Conservation (phyloP, 306 rosid species). For the Citrullus colocynthis region DNA sequence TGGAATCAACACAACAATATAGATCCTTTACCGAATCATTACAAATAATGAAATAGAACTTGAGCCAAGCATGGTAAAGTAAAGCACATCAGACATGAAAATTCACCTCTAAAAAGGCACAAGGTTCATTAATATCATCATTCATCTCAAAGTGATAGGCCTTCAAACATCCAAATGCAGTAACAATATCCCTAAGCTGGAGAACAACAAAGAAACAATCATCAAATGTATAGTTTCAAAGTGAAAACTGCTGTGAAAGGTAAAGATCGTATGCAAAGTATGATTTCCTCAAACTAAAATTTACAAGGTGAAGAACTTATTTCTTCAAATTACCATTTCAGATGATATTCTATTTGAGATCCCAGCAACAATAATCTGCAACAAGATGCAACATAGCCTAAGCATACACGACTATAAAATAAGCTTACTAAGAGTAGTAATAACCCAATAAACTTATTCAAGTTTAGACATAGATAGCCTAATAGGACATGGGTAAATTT, state of each 20-base stretch:
- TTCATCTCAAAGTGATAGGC: conserved; percentile 60
- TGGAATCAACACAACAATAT: background rate
- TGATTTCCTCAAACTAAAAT: background rate
- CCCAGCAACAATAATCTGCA: conserved; percentile 87
- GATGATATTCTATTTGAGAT: conserved; percentile 61
- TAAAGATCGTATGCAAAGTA: background rate
- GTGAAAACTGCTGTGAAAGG: background rate
- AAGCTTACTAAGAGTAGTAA: background rate
- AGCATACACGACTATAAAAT: background rate
- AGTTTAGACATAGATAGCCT: background rate
- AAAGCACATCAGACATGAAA: background rate
- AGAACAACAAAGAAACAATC: conserved; percentile 9
- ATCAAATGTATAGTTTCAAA: background rate
- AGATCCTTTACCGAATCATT: background rate
- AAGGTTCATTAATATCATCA: conserved; percentile 24
- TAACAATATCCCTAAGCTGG: conserved; percentile 68
- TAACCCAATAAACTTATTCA: background rate
- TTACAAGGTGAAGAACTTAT: background rate
- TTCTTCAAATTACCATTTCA: conserved; percentile 43
- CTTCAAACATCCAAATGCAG: conserved; percentile 83
- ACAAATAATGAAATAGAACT: background rate
- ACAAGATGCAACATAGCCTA: conserved; percentile 4
- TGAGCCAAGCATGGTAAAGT: background rate
- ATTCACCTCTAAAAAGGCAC: conserved; percentile 84
- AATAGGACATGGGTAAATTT: background rate